Conservation (phyloP, 257 asterid species). For the Henckelia pumila region DNA sequence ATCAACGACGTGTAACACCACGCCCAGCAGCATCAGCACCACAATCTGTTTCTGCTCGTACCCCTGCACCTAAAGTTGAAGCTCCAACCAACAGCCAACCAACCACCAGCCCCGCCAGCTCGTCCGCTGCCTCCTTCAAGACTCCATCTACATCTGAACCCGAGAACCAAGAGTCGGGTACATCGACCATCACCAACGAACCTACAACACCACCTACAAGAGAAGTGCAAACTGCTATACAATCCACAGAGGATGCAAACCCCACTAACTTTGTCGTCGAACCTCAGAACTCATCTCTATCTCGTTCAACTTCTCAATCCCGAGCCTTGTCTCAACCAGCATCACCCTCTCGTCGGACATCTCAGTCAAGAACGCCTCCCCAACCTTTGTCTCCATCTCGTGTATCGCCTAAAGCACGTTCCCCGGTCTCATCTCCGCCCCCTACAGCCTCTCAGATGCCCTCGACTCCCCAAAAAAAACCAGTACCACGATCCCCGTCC, state of each 20-base stretch:
- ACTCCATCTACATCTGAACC: slow-evolving; percentile 24
- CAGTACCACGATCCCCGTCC: slow-evolving; percentile 36
- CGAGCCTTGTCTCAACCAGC: slow-evolving; percentile 33
- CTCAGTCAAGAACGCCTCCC: slow-evolving; percentile 47
- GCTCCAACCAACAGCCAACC: slow-evolving; percentile 15
- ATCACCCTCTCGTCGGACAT: slow-evolving; percentile 34
- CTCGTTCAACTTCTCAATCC: slow-evolving; percentile 32
- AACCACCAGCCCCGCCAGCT: not conserved
- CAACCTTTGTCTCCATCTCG: slow-evolving; percentile 45
- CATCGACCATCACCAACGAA: slow-evolving; percentile 15
- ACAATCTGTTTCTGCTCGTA: slow-evolving; percentile 3
- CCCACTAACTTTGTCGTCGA: slow-evolving; percentile 20
- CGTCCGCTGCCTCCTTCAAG: slow-evolving; percentile 18
- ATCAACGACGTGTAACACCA: slow-evolving; percentile 36
- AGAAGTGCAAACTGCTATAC: slow-evolving; percentile 20
- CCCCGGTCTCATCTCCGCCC: slow-evolving; percentile 35
- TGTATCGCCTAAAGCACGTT: slow-evolving; percentile 30
- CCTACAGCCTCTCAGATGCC: slow-evolving; percentile 24
- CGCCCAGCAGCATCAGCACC: slow-evolving; percentile 11
- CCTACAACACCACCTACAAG: slow-evolving; percentile 25
- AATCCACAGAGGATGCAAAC: slow-evolving; percentile 3
- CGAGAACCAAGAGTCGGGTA: slow-evolving; percentile 9
- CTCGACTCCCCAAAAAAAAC: slow-evolving; percentile 32
- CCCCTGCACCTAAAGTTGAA: slow-evolving; percentile 20
- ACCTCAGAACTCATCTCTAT: slow-evolving; percentile 40